Percentiles rank a stretch among this genome's conserved stretches.
Conservation (phyloP, 495 filamentous ascomycete species). For the Penicillium cosmopolitanum region DNA sequence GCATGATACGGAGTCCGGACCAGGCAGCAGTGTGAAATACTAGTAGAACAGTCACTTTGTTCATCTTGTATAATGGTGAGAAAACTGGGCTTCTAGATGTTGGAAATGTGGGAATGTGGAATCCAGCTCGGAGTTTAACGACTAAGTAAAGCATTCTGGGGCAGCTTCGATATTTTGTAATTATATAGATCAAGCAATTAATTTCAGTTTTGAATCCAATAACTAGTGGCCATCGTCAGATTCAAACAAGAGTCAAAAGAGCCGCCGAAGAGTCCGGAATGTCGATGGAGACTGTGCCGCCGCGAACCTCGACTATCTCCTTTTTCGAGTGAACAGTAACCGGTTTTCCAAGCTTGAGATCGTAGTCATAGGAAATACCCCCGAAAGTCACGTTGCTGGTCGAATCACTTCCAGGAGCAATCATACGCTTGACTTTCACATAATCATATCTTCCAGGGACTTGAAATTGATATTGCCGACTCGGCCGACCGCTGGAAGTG, state of each 20-base stretch:
- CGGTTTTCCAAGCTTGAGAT: slow-evolving; percentile 11
- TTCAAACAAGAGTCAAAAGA: slow-evolving; percentile 14
- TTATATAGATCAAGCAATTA: too few species aligned
- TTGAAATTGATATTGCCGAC: slow-evolving; percentile 17
- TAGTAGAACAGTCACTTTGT: too few species aligned
- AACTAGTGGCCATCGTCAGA: background rate
- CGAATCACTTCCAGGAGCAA: slow-evolving; percentile 18
- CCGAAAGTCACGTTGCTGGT: slow-evolving; percentile 17
- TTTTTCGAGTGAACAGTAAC: slow-evolving; percentile 11
- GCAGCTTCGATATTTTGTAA: too few species aligned
- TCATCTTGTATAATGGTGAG: too few species aligned
- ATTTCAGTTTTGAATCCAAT: too few species aligned
- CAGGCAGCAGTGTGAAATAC: too few species aligned
- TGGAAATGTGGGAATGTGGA: too few species aligned
- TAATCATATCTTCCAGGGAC: slow-evolving; percentile 3
- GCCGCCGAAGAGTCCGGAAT: slow-evolving; percentile 20
- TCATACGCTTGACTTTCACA: slow-evolving; percentile 16
- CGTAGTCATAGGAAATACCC: slow-evolving; percentile 22
- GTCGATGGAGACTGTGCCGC: slow-evolving; percentile 5
- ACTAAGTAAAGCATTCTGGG: too few species aligned
- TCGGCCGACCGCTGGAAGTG: slow-evolving; percentile 2
- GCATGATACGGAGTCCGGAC: too few species aligned
- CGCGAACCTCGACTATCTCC: background rate
- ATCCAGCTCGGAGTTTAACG: too few species aligned
- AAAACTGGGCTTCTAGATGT: too few species aligned